Evolutionary conservation across 2,329 filamentous ascomycete genomes (phyloP), one percentile per base, ranked within the genome.

Genomic region (Corynespora cassiicola): DNA sequence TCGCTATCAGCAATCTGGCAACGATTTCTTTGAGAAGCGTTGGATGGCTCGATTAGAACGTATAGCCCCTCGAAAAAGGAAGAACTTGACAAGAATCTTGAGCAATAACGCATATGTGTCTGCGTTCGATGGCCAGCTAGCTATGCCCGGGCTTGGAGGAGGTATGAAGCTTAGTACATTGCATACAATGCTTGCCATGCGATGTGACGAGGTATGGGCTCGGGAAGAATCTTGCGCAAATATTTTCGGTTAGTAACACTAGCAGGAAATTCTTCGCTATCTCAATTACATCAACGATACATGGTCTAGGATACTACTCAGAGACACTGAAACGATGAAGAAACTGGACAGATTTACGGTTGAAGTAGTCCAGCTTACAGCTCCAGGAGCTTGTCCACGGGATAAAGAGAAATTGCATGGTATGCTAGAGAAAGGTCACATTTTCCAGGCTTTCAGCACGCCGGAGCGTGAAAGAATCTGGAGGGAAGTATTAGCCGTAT

Each of bases 251-350:
- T 4, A 20, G n/a, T n/a, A n/a, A n/a, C n/a, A n/a, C n/a, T n/a
- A n/a, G 20, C 68, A 39, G 22, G n/a, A 22, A 18, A 70, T 54
- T 49, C 65, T 48, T 47, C 65, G 30, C 47, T 66, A 27, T 46
- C 50, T 39, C 67, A 64, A 44, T 52, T 68, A 68, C 36, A 60
- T 66, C 26, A 54, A 56, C 38, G 39, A 56, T 21, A 64, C 69
- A 44, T 71, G 49, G 57, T 47, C 45, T 23, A 39, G 50, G 27
- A 51, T 70, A 20, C 54, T 70, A 26, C 34, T 46, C 21, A n/a
- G 18, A 19, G 49, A 68, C 31, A 36, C 17, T 22, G 23, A 47
- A 20, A 37, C 37, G 28, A 63, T 68, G 42, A 27, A 42, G 22
- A 60, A 50, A 38, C 47, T 70, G n/a, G 43, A 66, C 46, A 36